phyloP scores from a whole-genome alignment of 768 basidiomycete genomes.

The Hygrocybe coccinea region DNA sequence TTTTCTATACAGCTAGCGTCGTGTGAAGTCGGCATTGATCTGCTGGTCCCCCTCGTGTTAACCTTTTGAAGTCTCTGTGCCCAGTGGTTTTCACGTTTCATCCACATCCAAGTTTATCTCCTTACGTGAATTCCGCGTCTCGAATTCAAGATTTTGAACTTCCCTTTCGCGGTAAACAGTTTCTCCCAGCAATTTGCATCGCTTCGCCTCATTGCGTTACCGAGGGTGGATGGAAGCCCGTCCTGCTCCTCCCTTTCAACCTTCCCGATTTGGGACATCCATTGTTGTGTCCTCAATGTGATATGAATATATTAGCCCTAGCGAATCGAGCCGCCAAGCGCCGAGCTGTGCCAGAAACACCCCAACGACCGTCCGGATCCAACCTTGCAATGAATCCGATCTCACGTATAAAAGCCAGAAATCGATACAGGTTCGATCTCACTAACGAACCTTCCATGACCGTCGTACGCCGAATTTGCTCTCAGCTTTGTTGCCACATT shows the following conservation, averaged over 20 bases:
- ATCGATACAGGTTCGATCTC: constrained; percentile 25
- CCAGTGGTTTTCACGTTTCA: constrained; percentile 2
- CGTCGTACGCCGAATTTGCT: constrained; percentile 33
- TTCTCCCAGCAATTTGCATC: constrained; percentile 4
- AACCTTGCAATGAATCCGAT: background rate
- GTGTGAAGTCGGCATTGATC: constrained; percentile 1
- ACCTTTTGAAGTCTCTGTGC: background rate
- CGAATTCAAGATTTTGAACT: background rate
- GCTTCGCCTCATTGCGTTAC: constrained; percentile 3
- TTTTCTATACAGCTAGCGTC: background rate
- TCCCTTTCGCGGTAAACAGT: background rate
- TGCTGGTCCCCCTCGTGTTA: constrained; percentile 4
- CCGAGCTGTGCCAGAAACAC: constrained; percentile 8
- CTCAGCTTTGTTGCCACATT: constrained; percentile 23
- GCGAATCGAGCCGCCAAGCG: constrained; percentile 5
- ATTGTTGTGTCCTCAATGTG: constrained; percentile 38
- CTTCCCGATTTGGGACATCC: constrained; percentile 47
- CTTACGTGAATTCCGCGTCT: constrained; percentile 1
- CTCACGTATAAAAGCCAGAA: constrained; percentile 2
- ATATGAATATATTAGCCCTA: constrained; percentile 46
- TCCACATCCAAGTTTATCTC: background rate
- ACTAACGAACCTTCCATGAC: constrained; percentile 32
- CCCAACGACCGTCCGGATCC: constrained; percentile 3
- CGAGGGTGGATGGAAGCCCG: constrained; percentile 3
- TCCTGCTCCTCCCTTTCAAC: constrained; percentile 34